A percentile compares a stretch with the other conserved stretches of the same genome.
Evolutionary conservation across 1,284 basidiomycete genomes (phyloP).

Genomic region (Kwoniella shivajii): DNA sequence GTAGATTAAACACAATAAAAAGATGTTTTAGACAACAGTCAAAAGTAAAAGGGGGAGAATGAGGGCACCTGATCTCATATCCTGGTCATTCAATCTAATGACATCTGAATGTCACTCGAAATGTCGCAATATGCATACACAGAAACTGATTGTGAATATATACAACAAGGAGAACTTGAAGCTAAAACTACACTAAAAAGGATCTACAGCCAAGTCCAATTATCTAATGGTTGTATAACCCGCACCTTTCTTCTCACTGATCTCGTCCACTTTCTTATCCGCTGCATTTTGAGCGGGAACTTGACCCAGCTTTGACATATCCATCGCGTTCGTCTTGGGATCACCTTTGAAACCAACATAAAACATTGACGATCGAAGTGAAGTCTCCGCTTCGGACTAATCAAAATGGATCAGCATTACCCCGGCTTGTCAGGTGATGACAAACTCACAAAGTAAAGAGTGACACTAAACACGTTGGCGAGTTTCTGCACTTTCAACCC

Average conservation of each 20-base stretch:
- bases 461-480: conserved; percentile 52
- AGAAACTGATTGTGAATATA: too few species aligned
- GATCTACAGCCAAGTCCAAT: background rate
- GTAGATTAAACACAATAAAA: too few species aligned
- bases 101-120: background rate
- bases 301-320: conserved; percentile 48
- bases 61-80: too few species aligned
- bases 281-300: conserved; percentile 49
- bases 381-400: conserved; percentile 43
- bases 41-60: too few species aligned
- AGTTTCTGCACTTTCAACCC: conserved; percentile 54
- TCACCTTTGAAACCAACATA: conserved; percentile 53
- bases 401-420: conserved; percentile 3
- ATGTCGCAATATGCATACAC: background rate
- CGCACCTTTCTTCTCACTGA: conserved; percentile 49
- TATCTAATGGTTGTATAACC: conserved; percentile 45
- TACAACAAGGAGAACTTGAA: background rate
- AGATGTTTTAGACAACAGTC: too few species aligned
- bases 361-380: conserved; percentile 31
- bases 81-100: too few species aligned
- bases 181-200: too few species aligned
- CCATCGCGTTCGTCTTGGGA: conserved; percentile 46
- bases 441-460: conserved; percentile 49
- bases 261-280: conserved; percentile 48
- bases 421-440: too few species aligned